A percentile compares a stretch with the other conserved stretches of the same genome.
Conservation (phyloP, 2,329 filamentous ascomycete genomes). For the Hymenoscyphus fraxineus region DNA sequence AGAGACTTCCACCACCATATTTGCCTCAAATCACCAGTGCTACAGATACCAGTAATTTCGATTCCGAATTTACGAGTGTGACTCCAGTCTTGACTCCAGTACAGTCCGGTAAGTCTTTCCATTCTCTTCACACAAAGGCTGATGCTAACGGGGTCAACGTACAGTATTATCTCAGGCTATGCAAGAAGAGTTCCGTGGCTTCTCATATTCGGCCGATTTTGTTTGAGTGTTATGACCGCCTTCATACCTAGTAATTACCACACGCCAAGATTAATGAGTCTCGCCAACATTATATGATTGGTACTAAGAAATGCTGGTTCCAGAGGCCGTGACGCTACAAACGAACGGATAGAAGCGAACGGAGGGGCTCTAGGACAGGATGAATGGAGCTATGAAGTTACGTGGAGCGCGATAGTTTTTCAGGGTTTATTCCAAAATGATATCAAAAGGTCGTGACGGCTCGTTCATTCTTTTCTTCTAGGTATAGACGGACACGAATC, state of each 20-base stretch:
- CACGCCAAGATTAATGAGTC: not conserved
- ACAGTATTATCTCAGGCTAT: conserved; percentile 93
- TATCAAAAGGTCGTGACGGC: conserved; percentile 13
- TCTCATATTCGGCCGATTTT: conserved; percentile 66
- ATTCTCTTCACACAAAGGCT: not conserved
- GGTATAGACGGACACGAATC: conserved; percentile 15
- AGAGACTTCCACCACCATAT: conserved; percentile 85
- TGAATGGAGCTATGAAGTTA: not conserved
- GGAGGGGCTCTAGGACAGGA: not conserved
- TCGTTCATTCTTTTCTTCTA: conserved; percentile 9
- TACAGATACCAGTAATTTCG: conserved; percentile 99
- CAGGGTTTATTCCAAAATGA: not conserved
- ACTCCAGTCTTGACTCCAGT: conserved; percentile 96
- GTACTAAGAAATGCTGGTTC: not conserved
- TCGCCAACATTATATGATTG: not conserved
- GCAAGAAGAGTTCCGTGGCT: conserved; percentile 99
- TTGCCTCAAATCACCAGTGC: conserved; percentile 83
- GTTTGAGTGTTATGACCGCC: conserved; percentile 25
- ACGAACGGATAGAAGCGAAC: not conserved
- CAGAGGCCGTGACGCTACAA: not conserved
- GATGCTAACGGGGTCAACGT: conserved; percentile 12
- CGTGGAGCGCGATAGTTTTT: not conserved
- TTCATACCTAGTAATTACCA: not conserved
- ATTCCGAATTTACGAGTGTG: conserved; percentile 96
- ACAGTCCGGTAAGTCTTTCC: conserved; percentile 74